Base-by-base conservation (phyloP, 1,284 basidiomycete species). In the Trichosporon ovoides region DNA sequence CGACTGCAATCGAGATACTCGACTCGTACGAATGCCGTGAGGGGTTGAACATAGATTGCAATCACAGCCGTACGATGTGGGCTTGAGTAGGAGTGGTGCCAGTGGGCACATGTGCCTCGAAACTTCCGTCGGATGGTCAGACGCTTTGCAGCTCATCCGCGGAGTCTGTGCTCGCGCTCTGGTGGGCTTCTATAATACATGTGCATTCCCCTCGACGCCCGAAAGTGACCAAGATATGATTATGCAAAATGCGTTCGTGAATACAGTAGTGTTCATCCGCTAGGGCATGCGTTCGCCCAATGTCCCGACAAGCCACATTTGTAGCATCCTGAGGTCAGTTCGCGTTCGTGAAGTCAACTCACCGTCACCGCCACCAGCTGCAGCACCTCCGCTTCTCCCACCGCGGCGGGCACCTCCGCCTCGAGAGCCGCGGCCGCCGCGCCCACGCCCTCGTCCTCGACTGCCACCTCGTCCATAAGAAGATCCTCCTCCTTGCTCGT, bases 251-350 rank as follows among this genome's bases (percentile, higher is more conserved):
- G 24, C 16, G 5, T 9, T 48, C 28, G 43, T 31, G 38, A 48
- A 14, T 48, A 48, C 43, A 31, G n/a, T n/a, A n/a, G 28, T 48
- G 43, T 18, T 24, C 19, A 48, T 48, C 22, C 61, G 31, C 66
- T 63, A 7, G 74, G 73, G 63, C 76, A 78, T 10, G 65, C 67
- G 52, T 61, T 73, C 12, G 75, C 68, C 80, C 80, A 81, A 61
- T 81, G 78, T 18, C 79, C 80, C 4, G 60, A 52, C 58, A 73
- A 63, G 24, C 71, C 69, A 60, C 79, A 80, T 58, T 77, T 68
- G 64, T 60, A 70, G 61, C 65, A 73, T 33, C 63, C 65, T 62
- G 61, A 20, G 37, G 55, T 61, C 24, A 52, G 35, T 52, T 11
- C n/a, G n/a, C 22, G 24, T 9, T 3, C 6, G 43, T 9, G 11